Evolutionary conservation across 148 eudicot genomes (phyloP).

Genomic region (Chenopodium album): DNA sequence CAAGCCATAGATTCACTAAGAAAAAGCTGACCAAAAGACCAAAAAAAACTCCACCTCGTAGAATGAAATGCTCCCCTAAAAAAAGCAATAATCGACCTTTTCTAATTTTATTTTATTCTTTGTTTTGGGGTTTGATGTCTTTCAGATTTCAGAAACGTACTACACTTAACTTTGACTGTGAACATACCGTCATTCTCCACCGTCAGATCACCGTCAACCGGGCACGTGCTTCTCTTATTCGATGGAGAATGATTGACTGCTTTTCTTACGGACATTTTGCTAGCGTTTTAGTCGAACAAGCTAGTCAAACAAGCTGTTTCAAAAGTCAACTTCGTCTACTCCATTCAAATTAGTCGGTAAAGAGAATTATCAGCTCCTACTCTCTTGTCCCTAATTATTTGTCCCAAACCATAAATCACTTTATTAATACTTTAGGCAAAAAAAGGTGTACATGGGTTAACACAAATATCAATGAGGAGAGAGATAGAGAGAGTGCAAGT

Average conservation of each 20-base stretch:
- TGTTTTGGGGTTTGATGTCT: neutral
- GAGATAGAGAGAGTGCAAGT: too few species aligned
- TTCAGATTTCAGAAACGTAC: neutral
- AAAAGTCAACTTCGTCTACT: neutral
- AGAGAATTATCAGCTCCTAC: too few species aligned
- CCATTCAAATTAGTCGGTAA: neutral
- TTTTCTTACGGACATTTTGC: neutral
- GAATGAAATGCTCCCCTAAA: constrained; percentile 20
- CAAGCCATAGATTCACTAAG: neutral
- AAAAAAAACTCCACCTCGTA: constrained; percentile 22
- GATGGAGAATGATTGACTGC: neutral
- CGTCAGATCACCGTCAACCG: neutral
- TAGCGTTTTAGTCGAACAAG: neutral
- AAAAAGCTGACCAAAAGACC: neutral
- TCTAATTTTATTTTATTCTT: neutral
- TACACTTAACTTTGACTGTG: neutral
- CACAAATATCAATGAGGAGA: too few species aligned
- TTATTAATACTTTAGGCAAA: too few species aligned
- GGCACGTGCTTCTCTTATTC: neutral
- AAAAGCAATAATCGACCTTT: neutral
- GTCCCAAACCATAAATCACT: too few species aligned
- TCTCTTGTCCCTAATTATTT: too few species aligned
- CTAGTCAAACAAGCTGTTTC: neutral
- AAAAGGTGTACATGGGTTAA: too few species aligned
- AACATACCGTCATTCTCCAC: constrained; percentile 1